Evolutionary conservation across 495 filamentous ascomycete genomes (phyloP).

Genomic region (Extremus antarcticus): DNA sequence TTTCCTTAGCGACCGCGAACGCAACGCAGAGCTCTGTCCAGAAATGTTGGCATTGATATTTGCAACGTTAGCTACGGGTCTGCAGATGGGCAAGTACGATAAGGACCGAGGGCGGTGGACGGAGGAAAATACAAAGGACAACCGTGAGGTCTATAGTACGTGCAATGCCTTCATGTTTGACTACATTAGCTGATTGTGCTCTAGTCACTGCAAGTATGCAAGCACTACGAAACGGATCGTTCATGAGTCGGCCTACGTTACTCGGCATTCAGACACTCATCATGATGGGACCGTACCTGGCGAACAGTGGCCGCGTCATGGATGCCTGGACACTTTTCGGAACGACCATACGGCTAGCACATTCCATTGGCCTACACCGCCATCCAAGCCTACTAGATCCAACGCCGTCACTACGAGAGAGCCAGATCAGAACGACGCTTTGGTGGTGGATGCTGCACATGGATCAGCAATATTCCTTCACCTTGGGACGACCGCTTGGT

Average conservation of each 20-base stretch:
- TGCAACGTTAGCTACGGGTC: conserved; percentile 34
- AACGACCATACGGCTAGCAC: conserved; percentile 30
- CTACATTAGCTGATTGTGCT: neutral
- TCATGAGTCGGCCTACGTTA: conserved; percentile 29
- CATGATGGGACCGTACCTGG: conserved; percentile 32
- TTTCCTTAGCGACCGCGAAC: conserved; percentile 31
- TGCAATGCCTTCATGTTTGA: neutral
- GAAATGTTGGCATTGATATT: conserved; percentile 42
- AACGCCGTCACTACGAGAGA: conserved; percentile 31
- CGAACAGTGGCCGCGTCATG: conserved; percentile 32
- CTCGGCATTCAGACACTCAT: conserved; percentile 30
- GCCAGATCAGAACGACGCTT: conserved; percentile 30
- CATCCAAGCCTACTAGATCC: conserved; percentile 36
- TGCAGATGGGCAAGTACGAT: conserved; percentile 36
- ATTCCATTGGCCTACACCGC: conserved; percentile 35
- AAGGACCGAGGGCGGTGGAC: conserved; percentile 33
- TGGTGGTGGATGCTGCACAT: conserved; percentile 45
- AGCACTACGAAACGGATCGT: conserved; percentile 30
- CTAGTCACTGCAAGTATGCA: conserved; percentile 33
- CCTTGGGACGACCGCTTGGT: conserved; percentile 36
- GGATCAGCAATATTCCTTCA: conserved; percentile 41
- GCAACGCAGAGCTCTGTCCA: conserved; percentile 33
- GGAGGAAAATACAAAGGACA: conserved; percentile 27
- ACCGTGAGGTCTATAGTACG: conserved; percentile 36
- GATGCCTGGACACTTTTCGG: conserved; percentile 34